phyloP scores from a whole-genome alignment of 768 basidiomycete species.

The Antrodiella citrinella region DNA sequence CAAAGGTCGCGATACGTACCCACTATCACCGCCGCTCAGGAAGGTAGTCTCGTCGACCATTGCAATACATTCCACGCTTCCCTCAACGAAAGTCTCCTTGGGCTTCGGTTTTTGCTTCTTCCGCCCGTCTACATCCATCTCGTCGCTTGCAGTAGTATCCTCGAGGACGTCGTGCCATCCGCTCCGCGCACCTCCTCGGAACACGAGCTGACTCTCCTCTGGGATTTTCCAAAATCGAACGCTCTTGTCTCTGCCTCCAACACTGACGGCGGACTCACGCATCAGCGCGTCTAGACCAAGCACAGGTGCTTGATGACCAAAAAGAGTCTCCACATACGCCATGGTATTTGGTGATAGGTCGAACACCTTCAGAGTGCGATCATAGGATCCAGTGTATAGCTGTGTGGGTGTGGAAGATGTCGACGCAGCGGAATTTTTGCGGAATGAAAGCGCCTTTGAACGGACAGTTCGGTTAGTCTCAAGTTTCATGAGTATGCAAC shows the following conservation, averaged over 20 bases:
- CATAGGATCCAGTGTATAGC: conserved; percentile 71
- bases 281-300: conserved; percentile 72
- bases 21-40: conserved; percentile 91
- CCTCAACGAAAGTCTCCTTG: conserved; percentile 65
- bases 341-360: conserved; percentile 56
- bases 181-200: conserved; percentile 89
- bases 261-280: conserved; percentile 77
- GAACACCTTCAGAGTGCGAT: conserved; percentile 87
- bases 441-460: conserved; percentile 58
- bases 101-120: conserved; percentile 29
- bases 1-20: conserved; percentile 45
- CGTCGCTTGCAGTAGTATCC: conserved; percentile 60
- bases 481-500: conserved; percentile 31
- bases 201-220: conserved; percentile 92
- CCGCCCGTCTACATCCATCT: conserved; percentile 42
- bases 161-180: conserved; percentile 74
- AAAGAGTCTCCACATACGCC: conserved; percentile 93
- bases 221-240: conserved; percentile 93
- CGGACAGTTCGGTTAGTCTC: not conserved
- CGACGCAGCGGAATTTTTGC: conserved; percentile 46
- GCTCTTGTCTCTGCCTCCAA: conserved; percentile 87
- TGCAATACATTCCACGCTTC: conserved; percentile 83
- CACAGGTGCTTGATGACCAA: conserved; percentile 92
- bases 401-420: conserved; percentile 26
- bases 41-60: conserved; percentile 96